These are phyloP conservation scores for Neocallimastix lanati DNA, from an alignment of 192 early-diverging fungal genomes.

Conservation along the genomic window DNA sequence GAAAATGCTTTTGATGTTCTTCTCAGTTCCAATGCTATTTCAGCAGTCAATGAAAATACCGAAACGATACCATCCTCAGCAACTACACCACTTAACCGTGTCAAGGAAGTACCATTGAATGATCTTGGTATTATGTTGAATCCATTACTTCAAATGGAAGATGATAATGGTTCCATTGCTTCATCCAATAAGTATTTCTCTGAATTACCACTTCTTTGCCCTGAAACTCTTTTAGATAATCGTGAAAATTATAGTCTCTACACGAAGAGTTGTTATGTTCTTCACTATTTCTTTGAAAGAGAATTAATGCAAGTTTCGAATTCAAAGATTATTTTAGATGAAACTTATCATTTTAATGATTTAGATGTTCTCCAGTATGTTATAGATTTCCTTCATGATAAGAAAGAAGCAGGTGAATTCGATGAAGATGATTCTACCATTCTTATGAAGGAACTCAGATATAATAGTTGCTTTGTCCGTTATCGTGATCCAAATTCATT, in stretches of 20 bases:
- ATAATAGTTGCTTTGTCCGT: not conserved
- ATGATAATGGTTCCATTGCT: not conserved
- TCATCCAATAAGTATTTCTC: not conserved
- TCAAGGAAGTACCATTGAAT: not conserved
- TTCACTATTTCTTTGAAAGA: not conserved
- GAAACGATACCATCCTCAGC: not conserved
- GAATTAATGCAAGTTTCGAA: not conserved
- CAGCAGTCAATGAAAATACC: not conserved
- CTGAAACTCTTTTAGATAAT: not conserved
- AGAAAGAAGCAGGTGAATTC: not conserved
- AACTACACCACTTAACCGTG: not conserved
- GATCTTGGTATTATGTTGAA: not conserved
- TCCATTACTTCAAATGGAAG: not conserved
- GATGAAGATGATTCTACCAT: not conserved
- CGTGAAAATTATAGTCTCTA: not conserved
- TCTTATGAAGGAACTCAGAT: not conserved
- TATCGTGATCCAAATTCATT: not conserved
- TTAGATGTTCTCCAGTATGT: not conserved
- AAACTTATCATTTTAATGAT: not conserved
- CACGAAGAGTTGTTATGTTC: not conserved
- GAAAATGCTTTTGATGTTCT: not conserved
- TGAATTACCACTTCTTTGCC: not conserved
- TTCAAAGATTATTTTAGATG: not conserved
- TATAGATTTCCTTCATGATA: not conserved
- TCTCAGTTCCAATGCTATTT: not conserved